A percentile compares a stretch with the other conserved stretches of the same genome.
These are phyloP conservation scores for Clavulina sp. DNA, from an alignment of 768 basidiomycete genomes.

Conservation along the genomic window DNA sequence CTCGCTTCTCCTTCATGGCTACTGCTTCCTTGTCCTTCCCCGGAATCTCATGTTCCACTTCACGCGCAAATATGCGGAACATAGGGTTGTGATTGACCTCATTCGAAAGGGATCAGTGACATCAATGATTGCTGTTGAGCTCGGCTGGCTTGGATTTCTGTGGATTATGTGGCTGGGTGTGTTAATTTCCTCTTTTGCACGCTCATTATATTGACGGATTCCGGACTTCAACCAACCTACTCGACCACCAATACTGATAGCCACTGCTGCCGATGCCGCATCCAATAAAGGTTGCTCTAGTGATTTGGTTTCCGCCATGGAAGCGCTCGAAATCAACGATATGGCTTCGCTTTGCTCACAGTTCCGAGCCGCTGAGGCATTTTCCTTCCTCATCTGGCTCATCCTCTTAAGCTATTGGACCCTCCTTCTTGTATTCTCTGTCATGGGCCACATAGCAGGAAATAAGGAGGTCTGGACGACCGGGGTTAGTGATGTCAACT, in stretches of 20 bases:
- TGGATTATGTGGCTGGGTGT: slow-evolving; percentile 19
- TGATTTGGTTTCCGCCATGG: too few species aligned
- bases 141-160: slow-evolving; percentile 16
- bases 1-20: too few species aligned
- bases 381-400: slow-evolving; percentile 5
- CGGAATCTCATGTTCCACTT: too few species aligned
- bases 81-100: slow-evolving; percentile 17
- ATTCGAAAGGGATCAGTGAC: slow-evolving; percentile 17
- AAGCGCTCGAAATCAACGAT: too few species aligned
- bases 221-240: slow-evolving; percentile 9
- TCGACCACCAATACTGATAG: neutral
- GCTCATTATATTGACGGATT: neutral
- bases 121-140: slow-evolving; percentile 18
- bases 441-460: slow-evolving; percentile 20
- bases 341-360: too few species aligned
- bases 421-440: slow-evolving; percentile 18
- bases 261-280: neutral
- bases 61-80: neutral
- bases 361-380: slow-evolving; percentile 3
- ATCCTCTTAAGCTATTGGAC: slow-evolving; percentile 16
- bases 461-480: slow-evolving; percentile 22
- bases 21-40: too few species aligned
- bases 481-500: slow-evolving; percentile 14
- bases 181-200: slow-evolving; percentile 4
- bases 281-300: neutral